Base-by-base conservation (phyloP, 768 basidiomycete genomes). In the Leccinum subgranulosum region DNA sequence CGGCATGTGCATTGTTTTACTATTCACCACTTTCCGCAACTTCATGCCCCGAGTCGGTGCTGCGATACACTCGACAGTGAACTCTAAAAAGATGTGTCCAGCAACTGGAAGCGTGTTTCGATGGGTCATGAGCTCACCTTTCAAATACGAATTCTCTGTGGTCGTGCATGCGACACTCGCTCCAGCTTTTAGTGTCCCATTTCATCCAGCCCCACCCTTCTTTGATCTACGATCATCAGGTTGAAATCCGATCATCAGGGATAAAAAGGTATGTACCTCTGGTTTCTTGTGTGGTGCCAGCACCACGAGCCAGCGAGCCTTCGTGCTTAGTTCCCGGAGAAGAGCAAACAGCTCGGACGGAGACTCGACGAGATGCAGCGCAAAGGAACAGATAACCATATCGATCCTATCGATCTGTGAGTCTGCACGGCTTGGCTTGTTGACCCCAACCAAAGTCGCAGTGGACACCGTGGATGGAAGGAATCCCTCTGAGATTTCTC, bases 281-380 rank as follows among this genome's bases (percentile, higher is more conserved):
- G 88, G 88, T 61, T 83, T 87, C 71, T 90, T 91, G 70, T 90
- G 88, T 21, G 88, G 87, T 2, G 86, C 86, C 33, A 88, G 72
- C 6, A 90, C 77, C 33, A 88, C 78, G 9, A 92, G 75, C 86
- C 87, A 90, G 31, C 72, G 72, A 3, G 78, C 77, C 64, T 83
- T 84, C 46, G 76, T 80, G 58, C 84, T 85, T 34, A 90, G 69
- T 63, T 86, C 84, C 74, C 80, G 84, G 12, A 89, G 74, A 8
- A 90, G 72, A 8, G 84, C 74, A 65, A 84, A 91, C 19, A 90
- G 73, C 53, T 84, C 81, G 0, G 84, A 86, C 2, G 83, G 66
- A 25, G 77, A 78, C 47, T 83, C 81, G 31, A 89, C 69, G 34
- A 91, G 82, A 64, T 91, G 88, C 28, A 91, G 70, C 9, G 87